Conservation (phyloP, 2,329 filamentous ascomycete genomes). For the Colletotrichum lini region DNA sequence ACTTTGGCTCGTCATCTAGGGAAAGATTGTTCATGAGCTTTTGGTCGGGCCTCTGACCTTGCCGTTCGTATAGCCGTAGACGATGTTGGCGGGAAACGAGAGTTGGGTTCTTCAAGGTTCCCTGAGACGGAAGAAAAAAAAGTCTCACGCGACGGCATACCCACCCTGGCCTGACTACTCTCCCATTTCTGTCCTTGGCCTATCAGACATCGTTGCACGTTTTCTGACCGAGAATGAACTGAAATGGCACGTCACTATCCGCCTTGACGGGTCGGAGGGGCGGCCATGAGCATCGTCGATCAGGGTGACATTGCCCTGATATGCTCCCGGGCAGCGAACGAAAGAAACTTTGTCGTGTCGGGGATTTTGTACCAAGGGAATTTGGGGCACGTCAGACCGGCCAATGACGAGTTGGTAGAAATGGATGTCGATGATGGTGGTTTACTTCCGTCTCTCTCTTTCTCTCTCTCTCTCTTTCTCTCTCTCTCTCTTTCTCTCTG, state of each 20-base stretch:
- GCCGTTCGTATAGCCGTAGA: background rate
- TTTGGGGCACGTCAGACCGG: constrained; percentile 2
- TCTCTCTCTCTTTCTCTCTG: no score
- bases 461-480: no score
- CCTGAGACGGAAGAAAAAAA: no score
- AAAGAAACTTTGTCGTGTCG: constrained; percentile 11
- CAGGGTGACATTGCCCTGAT: background rate
- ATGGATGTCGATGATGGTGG: constrained; percentile 1
- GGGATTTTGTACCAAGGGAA: background rate
- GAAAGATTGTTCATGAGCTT: background rate
- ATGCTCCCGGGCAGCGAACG: background rate
- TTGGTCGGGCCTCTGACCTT: background rate
- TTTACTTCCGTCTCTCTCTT: background rate
- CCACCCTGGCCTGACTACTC: background rate
- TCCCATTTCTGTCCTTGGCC: background rate
- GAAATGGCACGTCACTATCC: background rate
- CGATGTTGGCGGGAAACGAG: background rate
- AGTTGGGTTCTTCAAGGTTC: background rate
- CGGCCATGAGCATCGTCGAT: background rate
- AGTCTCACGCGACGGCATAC: background rate
- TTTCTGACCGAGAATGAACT: constrained; percentile 20
- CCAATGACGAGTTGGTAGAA: constrained; percentile 10
- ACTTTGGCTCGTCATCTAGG: background rate
- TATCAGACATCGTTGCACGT: constrained; percentile 7
- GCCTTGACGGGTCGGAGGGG: constrained; percentile 2